phyloP scores from a whole-genome alignment of 768 basidiomycete genomes.

The Lactifluus pinguis region DNA sequence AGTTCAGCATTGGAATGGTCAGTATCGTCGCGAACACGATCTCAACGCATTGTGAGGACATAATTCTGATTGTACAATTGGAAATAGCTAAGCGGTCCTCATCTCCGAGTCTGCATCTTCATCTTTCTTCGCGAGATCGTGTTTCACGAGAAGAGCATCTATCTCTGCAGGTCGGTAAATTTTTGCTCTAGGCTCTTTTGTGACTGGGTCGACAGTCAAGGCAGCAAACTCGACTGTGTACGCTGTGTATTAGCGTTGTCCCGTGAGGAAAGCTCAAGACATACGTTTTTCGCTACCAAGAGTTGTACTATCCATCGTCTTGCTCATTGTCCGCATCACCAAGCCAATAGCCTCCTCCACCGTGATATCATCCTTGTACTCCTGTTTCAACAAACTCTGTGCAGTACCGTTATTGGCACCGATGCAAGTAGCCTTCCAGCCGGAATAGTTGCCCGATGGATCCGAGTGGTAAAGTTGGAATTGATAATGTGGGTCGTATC shows the following conservation, averaged over 20 bases:
- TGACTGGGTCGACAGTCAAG: conserved; percentile 70
- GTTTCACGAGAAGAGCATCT: conserved; percentile 67
- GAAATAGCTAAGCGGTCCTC: conserved; percentile 38
- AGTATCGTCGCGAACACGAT: too few species aligned
- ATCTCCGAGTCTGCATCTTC: conserved; percentile 60
- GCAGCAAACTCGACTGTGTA: conserved; percentile 89
- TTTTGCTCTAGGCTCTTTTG: conserved; percentile 78
- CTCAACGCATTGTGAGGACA: not conserved
- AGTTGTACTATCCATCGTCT: conserved; percentile 99
- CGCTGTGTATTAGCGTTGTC: not conserved
- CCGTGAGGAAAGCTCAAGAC: conserved; percentile 24
- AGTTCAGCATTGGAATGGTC: too few species aligned
- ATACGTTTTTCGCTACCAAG: conserved; percentile 91
- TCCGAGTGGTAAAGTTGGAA: conserved; percentile 99
- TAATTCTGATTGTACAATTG: conserved; percentile 5
- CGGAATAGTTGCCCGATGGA: conserved; percentile 96
- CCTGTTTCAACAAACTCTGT: conserved; percentile 91
- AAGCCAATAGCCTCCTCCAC: conserved; percentile 91
- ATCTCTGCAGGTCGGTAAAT: conserved; percentile 87
- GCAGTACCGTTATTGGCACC: conserved; percentile 98
- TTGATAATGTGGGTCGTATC: conserved; percentile 89
- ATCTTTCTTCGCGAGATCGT: conserved; percentile 82
- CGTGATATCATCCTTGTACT: conserved; percentile 91
- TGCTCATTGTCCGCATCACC: conserved; percentile 92
- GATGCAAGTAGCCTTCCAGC: conserved; percentile 98